Evolutionary conservation across 805 yeast species (phyloP).

Genomic region (Komagataella pastoris): DNA sequence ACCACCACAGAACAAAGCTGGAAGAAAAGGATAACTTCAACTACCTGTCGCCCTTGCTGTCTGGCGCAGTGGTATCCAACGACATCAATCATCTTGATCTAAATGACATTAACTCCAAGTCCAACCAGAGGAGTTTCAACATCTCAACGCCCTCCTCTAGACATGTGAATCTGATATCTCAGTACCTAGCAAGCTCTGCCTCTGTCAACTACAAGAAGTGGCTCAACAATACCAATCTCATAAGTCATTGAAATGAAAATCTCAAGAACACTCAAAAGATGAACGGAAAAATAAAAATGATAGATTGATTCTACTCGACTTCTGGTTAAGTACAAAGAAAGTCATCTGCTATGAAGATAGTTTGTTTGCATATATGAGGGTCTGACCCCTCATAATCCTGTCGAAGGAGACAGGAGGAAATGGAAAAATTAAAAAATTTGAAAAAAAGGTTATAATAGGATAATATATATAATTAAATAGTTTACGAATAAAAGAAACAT

Average conservation of each 20-base stretch:
- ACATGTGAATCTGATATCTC: background rate
- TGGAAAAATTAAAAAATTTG: background rate
- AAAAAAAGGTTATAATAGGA: background rate
- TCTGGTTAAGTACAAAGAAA: background rate
- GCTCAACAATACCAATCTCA: constrained; percentile 2
- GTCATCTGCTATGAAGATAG: background rate
- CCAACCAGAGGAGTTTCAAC: background rate
- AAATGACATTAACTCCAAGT: background rate
- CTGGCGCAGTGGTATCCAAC: background rate
- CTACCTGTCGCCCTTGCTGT: background rate
- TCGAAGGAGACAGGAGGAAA: background rate
- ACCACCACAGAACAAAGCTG: background rate
- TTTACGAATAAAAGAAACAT: background rate
- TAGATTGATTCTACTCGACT: background rate
- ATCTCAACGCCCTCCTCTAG: background rate
- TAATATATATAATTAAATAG: background rate
- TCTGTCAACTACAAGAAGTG: constrained; percentile 7
- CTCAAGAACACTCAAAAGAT: too few relatives aligned
- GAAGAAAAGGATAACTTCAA: background rate
- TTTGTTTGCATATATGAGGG: background rate
- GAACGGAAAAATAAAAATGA: background rate
- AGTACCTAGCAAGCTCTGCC: background rate
- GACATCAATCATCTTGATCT: constrained; percentile 1
- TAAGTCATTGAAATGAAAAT: background rate
- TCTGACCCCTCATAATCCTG: background rate